Evolutionary conservation across 163 green algal species (phyloP).

Genomic region (Scenedesmus sp.): DNA sequence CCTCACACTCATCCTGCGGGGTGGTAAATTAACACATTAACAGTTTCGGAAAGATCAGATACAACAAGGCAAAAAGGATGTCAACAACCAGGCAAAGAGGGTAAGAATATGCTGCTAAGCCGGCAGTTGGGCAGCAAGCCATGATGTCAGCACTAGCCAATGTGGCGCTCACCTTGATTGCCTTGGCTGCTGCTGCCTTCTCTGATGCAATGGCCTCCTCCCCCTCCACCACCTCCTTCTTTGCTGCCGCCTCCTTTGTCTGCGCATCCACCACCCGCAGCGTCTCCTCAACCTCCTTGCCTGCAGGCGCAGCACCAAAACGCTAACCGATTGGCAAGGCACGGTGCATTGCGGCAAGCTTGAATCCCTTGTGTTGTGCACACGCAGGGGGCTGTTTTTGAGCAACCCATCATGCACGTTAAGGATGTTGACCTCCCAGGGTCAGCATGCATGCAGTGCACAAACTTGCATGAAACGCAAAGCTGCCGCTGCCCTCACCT

Average conservation of each 20-base stretch:
- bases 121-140: too few species aligned
- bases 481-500: not conserved
- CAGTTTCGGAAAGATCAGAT: too few species aligned
- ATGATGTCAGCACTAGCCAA: not conserved
- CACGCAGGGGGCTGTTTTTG: not conserved
- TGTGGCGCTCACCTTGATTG: conserved; percentile 53
- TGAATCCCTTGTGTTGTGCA: too few species aligned
- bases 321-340: too few species aligned
- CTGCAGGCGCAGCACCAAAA: conserved; percentile 6
- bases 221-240: conserved; percentile 69
- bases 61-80: too few species aligned
- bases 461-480: conserved; percentile 48
- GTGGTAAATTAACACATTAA: too few species aligned
- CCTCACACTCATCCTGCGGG: conserved; percentile 81
- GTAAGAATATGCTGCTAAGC: too few species aligned
- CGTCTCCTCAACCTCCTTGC: conserved; percentile 72
- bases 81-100: not conserved
- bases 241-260: conserved; percentile 64
- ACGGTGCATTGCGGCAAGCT: too few species aligned
- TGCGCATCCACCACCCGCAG: conserved; percentile 62
- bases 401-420: not conserved
- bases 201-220: conserved; percentile 76
- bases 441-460: not conserved
- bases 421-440: too few species aligned
- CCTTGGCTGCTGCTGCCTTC: conserved; percentile 67